Evolutionary conservation across 2,329 filamentous ascomycete genomes (phyloP), one percentile per base, ranked within the genome.

Genomic region (Alternaria arborescens): DNA sequence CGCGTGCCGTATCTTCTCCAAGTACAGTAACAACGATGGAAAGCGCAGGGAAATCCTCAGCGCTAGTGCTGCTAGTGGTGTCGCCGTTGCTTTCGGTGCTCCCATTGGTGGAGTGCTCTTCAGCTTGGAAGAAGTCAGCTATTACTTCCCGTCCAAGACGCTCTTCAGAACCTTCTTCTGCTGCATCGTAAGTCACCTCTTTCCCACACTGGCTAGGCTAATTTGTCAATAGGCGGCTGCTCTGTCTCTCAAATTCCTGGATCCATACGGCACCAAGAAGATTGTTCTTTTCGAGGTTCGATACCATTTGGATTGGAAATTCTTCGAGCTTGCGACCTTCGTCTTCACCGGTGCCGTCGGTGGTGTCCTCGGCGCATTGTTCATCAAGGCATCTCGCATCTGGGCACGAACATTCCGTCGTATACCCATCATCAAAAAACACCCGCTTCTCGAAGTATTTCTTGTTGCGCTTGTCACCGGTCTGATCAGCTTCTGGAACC

Each of bases 141-240:
- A 98, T 79, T 98, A 98, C 79, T 98, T 98, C 77, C 94, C 95
- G 0, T 93, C 94, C 6, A 98, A 99, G 81, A 98, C 94, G 0
- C 86, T 99, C 8, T 99, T 99, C 82, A 86, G 95, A 54, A 98
- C 95, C 0, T 99, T 99, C 79, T 98, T 98, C 80, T 98, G 94
- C 82, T 98, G 94, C 79, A 98, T 98, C 70, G 90, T 91, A 77
- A 75, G 81, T 53, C 14, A 14, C 43, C 40, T 41, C 2, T 4
- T 5, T 7, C 28, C 60, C 48, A 59, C 46, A 42, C 26, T 8
- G 43, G 20, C 32, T 18, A 42, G 8, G 38, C 67, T 75, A 57
- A 74, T 46, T 0, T 3, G 26, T 8, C 3, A 1, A 4, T 47
- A 81, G 78, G 85, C 83, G 32, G 94, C 95, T 1, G 93, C 95